Base-by-base conservation (phyloP, 208 protist species). In the Trypanosoma cruzi region DNA sequence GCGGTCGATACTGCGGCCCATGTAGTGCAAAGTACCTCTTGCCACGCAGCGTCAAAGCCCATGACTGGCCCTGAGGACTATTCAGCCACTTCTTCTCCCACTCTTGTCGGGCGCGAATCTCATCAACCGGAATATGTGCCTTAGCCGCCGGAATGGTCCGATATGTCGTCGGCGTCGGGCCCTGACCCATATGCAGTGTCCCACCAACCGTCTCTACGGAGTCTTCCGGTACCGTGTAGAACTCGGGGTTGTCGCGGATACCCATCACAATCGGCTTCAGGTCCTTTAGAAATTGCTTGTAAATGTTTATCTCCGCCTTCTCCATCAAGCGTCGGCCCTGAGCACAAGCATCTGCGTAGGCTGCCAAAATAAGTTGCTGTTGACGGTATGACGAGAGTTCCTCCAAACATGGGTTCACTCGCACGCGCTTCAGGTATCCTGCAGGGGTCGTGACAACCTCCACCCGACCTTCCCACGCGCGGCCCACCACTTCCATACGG, bases 201-300 rank as follows among this genome's bases (percentile, higher is more conserved):
- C 87, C 92, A 58, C 85, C 76, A 28, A 90, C 53, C 20, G 86
- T 93, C 65, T 97, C 92, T 4, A 89, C 61, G 26, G 82, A 75
- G 53, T 87, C 73, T 49, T 88, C 82, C 0, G 89, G 55, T 14
- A 96, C 88, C 6, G 93, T 97, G 78, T 95, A 97, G 77, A 97
- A 97, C 82, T 97, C 90, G 14, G 90, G 86, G 62, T 97, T 97
- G 59, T 97, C 93, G 42, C 93, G 93, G 52, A 97, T 97, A 52
- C 93, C 93, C 48, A 94, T 75, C 36, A 97, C 81, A 67, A 97
- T 80, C 5, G 93, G 93, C 68, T 96, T 94, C 31, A 97, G 53
- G 70, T 97, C 93, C 49, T 74, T 81, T 34, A 97, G 71, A 49
- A 97, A 97, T 75, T 97, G 93, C 66, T 89, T 87, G 84, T 97